A percentile compares a stretch with the other conserved stretches of the same genome.
Evolutionary conservation across 257 asterid species (phyloP).

Genomic region (Lithospermum erythrorhizon): DNA sequence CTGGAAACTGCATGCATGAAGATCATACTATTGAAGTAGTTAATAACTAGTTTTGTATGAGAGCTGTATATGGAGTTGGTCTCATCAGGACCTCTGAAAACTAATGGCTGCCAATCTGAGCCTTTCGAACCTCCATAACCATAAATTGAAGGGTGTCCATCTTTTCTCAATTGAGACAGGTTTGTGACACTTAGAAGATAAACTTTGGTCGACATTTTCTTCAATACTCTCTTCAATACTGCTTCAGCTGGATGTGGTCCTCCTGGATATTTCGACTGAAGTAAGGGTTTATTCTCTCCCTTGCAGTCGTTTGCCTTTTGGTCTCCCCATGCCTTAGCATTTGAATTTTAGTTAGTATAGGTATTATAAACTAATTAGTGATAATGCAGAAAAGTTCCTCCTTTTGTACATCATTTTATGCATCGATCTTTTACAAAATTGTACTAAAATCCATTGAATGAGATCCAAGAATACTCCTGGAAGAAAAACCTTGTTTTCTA

Average conservation of each 20-base stretch:
- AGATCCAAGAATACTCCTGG: conserved; percentile 2
- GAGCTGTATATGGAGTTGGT: conserved; percentile 19
- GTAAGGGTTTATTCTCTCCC: conserved; percentile 17
- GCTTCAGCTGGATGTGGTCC: conserved; percentile 15
- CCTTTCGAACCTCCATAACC: conserved; percentile 9
- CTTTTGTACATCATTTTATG: too few species aligned
- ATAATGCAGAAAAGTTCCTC: too few species aligned
- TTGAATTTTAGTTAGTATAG: background rate
- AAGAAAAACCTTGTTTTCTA: background rate
- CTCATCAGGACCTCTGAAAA: conserved; percentile 37
- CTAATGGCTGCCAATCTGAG: conserved; percentile 35
- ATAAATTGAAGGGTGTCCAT: conserved; percentile 28
- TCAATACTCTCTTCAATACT: conserved; percentile 14
- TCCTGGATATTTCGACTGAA: conserved; percentile 14
- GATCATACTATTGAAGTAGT: background rate
- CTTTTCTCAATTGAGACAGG: conserved; percentile 23
- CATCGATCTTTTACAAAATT: too few species aligned
- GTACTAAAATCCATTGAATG: too few species aligned
- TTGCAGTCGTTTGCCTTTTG: conserved; percentile 14
- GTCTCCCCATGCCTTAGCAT: conserved; percentile 18
- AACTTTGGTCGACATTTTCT: conserved; percentile 11
- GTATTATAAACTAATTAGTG: too few species aligned
- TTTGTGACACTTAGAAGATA: conserved; percentile 19
- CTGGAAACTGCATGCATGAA: too few species aligned
- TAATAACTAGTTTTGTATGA: conserved; percentile 2